A percentile compares a stretch with the other conserved stretches of the same genome.
These are phyloP conservation scores for barley (Hordeum vulgare) DNA, from an alignment of 176 grass and related monocot genomes.

Conservation along the genomic window DNA sequence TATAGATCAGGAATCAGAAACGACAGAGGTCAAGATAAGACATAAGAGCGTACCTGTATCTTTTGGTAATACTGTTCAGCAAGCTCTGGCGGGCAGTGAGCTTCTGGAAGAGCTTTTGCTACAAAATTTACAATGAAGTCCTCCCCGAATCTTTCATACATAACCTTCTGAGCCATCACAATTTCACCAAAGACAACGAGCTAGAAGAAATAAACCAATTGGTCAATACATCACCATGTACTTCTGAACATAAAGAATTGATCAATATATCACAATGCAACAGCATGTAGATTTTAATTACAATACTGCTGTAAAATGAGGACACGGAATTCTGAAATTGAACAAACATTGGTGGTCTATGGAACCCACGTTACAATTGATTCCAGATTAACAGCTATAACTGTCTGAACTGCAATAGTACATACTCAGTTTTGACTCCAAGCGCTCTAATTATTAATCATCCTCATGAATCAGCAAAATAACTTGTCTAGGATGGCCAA, in stretches of 20 bases:
- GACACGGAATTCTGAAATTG: neutral
- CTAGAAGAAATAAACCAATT: slow-evolving; percentile 42
- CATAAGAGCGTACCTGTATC: slow-evolving; percentile 53
- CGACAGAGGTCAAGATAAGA: neutral
- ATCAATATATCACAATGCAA: neutral
- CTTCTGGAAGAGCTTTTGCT: slow-evolving; percentile 51
- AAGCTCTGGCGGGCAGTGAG: slow-evolving; percentile 77
- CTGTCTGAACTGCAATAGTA: neutral
- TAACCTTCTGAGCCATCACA: slow-evolving; percentile 88
- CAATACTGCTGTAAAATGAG: neutral
- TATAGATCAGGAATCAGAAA: neutral
- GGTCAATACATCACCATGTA: neutral
- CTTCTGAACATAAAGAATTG: neutral
- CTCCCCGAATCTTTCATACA: slow-evolving; percentile 91
- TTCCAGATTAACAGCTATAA: neutral
- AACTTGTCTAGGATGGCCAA: neutral
- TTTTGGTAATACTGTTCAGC: slow-evolving; percentile 87
- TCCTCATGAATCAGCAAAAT: neutral
- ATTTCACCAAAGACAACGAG: slow-evolving; percentile 89
- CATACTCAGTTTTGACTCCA: slow-evolving; percentile 15
- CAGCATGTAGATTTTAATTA: neutral
- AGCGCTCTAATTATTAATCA: neutral
- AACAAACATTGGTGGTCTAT: neutral
- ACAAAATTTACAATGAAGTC: slow-evolving; percentile 79
- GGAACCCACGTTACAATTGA: neutral